Evolutionary conservation across 2,329 filamentous ascomycete genomes (phyloP).

Genomic region (Blastomyces parvus): DNA sequence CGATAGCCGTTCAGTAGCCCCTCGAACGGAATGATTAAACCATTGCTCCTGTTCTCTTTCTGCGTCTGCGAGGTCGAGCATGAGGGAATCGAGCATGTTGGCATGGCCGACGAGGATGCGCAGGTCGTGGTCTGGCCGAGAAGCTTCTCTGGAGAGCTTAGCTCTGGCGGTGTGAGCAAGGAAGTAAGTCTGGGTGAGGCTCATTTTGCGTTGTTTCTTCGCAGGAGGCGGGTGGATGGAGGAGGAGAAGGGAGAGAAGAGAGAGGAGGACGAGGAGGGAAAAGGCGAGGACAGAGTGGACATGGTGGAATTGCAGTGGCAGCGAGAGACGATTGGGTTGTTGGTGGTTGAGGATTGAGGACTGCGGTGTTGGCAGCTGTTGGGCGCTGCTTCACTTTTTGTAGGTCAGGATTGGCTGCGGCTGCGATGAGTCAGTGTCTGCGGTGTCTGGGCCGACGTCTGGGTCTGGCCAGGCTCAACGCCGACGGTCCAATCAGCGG

Average conservation of each 20-base stretch:
- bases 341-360: neutral
- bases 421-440: neutral
- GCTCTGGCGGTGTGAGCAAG: conserved; percentile 91
- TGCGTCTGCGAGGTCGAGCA: conserved; percentile 83
- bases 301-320: neutral
- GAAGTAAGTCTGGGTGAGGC: conserved; percentile 96
- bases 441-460: neutral
- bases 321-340: neutral
- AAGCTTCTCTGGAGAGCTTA: conserved; percentile 91
- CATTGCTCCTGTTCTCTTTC: conserved; percentile 92
- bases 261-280: neutral
- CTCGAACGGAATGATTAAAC: conserved; percentile 93
- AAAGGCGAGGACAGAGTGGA: neutral
- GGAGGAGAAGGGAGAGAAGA: conserved; percentile 17
- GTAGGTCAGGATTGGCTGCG: neutral
- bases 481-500: neutral
- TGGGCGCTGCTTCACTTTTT: neutral
- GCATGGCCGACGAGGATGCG: conserved; percentile 92
- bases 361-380: neutral
- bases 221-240: conserved; percentile 29
- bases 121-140: conserved; percentile 85
- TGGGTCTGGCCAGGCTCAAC: conserved; percentile 5
- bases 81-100: conserved; percentile 92
- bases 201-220: conserved; percentile 72
- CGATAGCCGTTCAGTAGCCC: conserved; percentile 42